Conservation (phyloP, 1,139 yeast species). For the Keqinozyma sinolaborantium region DNA sequence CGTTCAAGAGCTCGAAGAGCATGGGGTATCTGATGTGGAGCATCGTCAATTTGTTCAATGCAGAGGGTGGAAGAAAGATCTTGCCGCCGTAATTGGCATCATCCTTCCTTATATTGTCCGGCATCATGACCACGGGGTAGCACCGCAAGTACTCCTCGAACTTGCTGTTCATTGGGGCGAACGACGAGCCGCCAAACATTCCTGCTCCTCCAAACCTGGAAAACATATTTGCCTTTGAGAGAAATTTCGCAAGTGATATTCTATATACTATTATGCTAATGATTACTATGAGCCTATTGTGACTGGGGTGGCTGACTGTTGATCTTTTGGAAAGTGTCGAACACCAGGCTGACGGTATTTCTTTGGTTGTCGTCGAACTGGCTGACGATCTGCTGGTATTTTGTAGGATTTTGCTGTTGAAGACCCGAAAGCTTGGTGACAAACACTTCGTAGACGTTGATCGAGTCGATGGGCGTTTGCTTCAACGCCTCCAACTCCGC, state of each 20-base stretch:
- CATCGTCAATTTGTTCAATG: slow-evolving; percentile 83
- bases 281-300: no score
- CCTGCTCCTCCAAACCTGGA: slow-evolving; percentile 45
- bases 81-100: slow-evolving; percentile 96
- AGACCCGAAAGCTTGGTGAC: slow-evolving; percentile 24
- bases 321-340: slow-evolving; percentile 14
- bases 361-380: slow-evolving; percentile 33
- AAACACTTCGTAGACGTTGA: slow-evolving; percentile 46
- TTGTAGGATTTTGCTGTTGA: slow-evolving; percentile 30
- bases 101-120: slow-evolving; percentile 71
- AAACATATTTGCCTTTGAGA: slow-evolving; percentile 32
- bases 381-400: slow-evolving; percentile 37
- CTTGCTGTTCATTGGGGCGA: slow-evolving; percentile 26
- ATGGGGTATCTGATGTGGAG: slow-evolving; percentile 89
- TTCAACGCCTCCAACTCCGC: slow-evolving; percentile 54
- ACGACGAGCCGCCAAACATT: slow-evolving; percentile 34
- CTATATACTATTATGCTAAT: neutral
- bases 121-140: slow-evolving; percentile 90
- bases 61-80: slow-evolving; percentile 90
- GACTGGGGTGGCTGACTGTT: no score
- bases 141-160: slow-evolving; percentile 87
- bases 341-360: slow-evolving; percentile 27
- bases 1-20: slow-evolving; percentile 80
- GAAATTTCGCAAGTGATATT: neutral
- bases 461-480: slow-evolving; percentile 47